Conservation (phyloP, 2,329 filamentous ascomycete species). For the Nigrograna mackinnonii region DNA sequence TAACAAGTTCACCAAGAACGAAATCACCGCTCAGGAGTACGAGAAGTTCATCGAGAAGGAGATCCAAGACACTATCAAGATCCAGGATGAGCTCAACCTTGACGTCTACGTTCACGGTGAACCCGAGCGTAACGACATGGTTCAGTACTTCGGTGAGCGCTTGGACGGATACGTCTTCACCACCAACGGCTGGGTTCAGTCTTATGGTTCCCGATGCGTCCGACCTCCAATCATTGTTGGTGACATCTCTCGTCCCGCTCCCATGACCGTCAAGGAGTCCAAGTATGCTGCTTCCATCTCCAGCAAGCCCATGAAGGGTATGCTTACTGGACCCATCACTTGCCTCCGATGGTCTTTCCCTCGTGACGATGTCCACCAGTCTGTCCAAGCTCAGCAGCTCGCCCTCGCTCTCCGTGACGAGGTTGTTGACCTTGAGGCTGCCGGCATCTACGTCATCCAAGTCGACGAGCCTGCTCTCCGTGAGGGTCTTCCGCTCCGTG, state of each 20-base stretch:
- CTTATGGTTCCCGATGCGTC: slow-evolving; percentile 97
- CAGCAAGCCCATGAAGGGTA: slow-evolving; percentile 99
- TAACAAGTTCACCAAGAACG: slow-evolving; percentile 98
- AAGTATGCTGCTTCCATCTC: slow-evolving; percentile 97
- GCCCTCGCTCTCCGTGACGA: slow-evolving; percentile 98
- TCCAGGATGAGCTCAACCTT: slow-evolving; percentile 96
- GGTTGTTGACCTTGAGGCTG: slow-evolving; percentile 96
- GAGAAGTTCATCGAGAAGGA: slow-evolving; percentile 99
- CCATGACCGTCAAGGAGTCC: slow-evolving; percentile 99
- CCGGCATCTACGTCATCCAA: slow-evolving; percentile 97
- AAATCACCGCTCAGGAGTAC: slow-evolving; percentile 90
- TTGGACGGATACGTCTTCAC: slow-evolving; percentile 98
- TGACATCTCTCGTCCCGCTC: slow-evolving; percentile 93
- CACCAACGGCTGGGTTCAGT: slow-evolving; percentile 98
- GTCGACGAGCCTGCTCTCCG: slow-evolving; percentile 98
- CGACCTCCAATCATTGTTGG: slow-evolving; percentile 98
- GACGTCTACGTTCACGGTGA: slow-evolving; percentile 98
- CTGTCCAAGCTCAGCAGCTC: slow-evolving; percentile 97
- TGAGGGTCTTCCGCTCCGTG: slow-evolving; percentile 96
- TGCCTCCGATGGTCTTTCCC: slow-evolving; percentile 99
- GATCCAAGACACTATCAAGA: slow-evolving; percentile 91
- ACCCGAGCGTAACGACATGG: slow-evolving; percentile 99
- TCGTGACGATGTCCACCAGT: slow-evolving; percentile 99
- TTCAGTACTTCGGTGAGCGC: slow-evolving; percentile 99
- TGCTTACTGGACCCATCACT: slow-evolving; percentile 98